A percentile compares a stretch with the other conserved stretches of the same genome.
phyloP scores from a whole-genome alignment of 1,284 basidiomycete species.

The Earliella scabrosa region DNA sequence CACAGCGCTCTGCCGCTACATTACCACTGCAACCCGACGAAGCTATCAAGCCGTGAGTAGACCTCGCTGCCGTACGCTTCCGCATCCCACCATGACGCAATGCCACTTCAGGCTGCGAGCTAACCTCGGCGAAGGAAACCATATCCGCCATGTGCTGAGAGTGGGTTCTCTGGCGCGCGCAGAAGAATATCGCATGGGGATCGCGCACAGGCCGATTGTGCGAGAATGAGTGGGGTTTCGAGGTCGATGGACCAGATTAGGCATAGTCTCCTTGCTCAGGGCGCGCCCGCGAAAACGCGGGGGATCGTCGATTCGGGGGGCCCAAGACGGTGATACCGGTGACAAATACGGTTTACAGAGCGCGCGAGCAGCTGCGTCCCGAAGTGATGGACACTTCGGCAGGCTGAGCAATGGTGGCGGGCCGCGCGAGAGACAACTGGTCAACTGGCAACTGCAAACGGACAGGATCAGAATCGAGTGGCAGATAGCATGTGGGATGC shows the following conservation, averaged over 20 bases:
- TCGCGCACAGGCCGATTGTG: not conserved
- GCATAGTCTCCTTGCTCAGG: slow-evolving; percentile 4
- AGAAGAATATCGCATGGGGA: not conserved
- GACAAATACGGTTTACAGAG: not conserved
- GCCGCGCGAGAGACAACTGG: too few relatives aligned
- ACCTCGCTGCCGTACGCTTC: not conserved
- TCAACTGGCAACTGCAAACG: too few relatives aligned
- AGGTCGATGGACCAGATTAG: slow-evolving; percentile 20
- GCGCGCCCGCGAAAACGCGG: slow-evolving; percentile 3
- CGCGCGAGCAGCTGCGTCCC: slow-evolving; percentile 10
- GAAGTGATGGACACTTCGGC: slow-evolving; percentile 17
- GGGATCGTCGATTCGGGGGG: slow-evolving; percentile 16
- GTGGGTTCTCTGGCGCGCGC: not conserved
- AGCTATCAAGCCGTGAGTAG: not conserved
- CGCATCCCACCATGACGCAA: slow-evolving; percentile 11
- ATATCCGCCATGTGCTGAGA: slow-evolving; percentile 7
- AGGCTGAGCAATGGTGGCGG: slow-evolving; percentile 2
- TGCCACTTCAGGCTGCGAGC: not conserved
- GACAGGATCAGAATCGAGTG: not conserved
- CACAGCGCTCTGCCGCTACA: too few relatives aligned
- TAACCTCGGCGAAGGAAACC: slow-evolving; percentile 7
- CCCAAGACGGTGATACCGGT: slow-evolving; percentile 14
- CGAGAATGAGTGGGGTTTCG: slow-evolving; percentile 4
- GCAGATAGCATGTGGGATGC: not conserved
- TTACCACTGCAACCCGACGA: too few relatives aligned